Base-by-base conservation (phyloP, 352 stramenopile genomes). In the Phytophthora fragariae region DNA sequence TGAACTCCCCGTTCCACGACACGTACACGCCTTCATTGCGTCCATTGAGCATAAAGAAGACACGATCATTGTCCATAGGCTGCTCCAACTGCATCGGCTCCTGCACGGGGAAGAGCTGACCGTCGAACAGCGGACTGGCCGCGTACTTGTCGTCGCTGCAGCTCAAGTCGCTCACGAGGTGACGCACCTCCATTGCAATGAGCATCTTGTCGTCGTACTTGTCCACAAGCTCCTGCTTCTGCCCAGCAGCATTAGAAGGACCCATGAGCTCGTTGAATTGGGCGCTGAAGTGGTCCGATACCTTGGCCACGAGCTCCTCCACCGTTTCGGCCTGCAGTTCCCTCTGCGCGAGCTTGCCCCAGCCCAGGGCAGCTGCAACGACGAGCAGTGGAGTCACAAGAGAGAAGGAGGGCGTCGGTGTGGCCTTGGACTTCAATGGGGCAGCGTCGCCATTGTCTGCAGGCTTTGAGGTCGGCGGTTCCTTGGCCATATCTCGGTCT, bases 1-100 rank as follows among this genome's bases (percentile, higher is more conserved):
- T 79, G 31, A 90, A 92, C 54, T 90, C 67, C 47, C 87, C 84
- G 68, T 92, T 93, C 83, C 84, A 95, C 3, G 78, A 77, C 55
- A 91, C 82, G 75, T 92, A 93, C 24, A 93, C 57, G 9, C 88
- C 88, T 29, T 92, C 82, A 67, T 93, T 95, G 10, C 68, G 82
- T 29, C 88, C 88, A 58, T 93, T 95, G 59, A 95, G 84, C 81
- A 95, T 88, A 75, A 95, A 89, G 60, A 95, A 95, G 19, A 92
- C 64, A 66, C 81, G 80, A 81, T 94, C 76, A 1, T 71, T 72
- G 27, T 19, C 39, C 29, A 70, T 75, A 0, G 75, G 62, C 50
- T 61, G 53, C 4, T 77, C 74, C 41, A 58, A 27, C 27, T 79
- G 52, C 80, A 91, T 90, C 0, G 85, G 78, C 7, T 87, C 60